Evolutionary conservation across 345 rosid species (phyloP), one percentile per base, ranked within the genome.

Genomic region (Sonneratia caseolaris): DNA sequence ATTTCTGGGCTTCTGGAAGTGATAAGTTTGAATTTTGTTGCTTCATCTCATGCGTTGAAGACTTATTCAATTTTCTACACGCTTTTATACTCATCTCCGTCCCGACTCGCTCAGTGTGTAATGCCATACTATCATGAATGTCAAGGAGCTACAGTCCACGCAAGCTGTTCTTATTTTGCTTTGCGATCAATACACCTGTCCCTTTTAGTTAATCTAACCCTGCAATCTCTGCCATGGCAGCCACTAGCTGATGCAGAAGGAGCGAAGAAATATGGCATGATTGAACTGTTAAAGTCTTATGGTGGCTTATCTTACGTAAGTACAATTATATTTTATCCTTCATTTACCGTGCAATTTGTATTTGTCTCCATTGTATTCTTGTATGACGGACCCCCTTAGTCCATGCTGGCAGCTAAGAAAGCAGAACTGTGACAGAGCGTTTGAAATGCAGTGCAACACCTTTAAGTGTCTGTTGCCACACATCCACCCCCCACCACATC

Each of bases 221-320:
- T 59, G 48, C 32, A 36, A 12, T 32, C 74, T 66, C 45, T 71
- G 35, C 71, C 32, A 67, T 83, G 72, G 68, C 83, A 95, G 99
- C 99, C 99, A 68, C 79, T 95, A 64, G 97, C 99, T 78, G 99
- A 95, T 81, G 99, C 97, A 55, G 97, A 92, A 85, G 99, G 99
- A 82, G 97, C 99, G 64, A 95, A 86, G 82, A 90, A 89, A 77
- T 76, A 62, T 73, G 77, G 37, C 76, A 89, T 95, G 99, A 83
- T 85, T 13, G 97, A 84, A 76, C 84, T 95, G 24, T 76, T 95
- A 51, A 88, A 84, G 76, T 85, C 92, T n/a, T 83, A 85, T 66
- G 99, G 99, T 15, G 99, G 99, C 77, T 84, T 78, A 69, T 90
- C 99, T 69, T 95, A 77, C 77, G 99, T 95, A 84, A 89, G 99